A percentile compares a stretch with the other conserved stretches of the same genome.
These are phyloP conservation scores for Syzygium malaccense DNA, from an alignment of 441 rosid genomes.

Conservation along the genomic window DNA sequence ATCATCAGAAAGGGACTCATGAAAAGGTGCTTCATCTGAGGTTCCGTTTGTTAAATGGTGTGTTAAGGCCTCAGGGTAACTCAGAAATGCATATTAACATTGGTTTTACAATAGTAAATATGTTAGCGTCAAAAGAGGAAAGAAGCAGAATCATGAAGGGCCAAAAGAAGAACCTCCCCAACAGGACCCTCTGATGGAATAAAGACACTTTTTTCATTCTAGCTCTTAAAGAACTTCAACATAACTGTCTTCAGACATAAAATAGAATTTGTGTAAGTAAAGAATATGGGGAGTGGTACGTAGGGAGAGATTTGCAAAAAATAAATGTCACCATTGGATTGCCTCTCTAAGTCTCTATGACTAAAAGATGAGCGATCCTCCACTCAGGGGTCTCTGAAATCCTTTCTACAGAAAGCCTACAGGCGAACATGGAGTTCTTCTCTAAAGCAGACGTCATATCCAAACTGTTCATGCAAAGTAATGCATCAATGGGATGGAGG, in stretches of 20 bases:
- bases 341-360: background rate
- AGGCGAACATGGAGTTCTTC: background rate
- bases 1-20: background rate
- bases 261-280: background rate
- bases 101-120: background rate
- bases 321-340: background rate
- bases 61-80: background rate
- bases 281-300: background rate
- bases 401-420: background rate
- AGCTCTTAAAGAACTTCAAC: background rate
- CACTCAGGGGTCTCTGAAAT: background rate
- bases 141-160: background rate
- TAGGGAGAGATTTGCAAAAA: background rate
- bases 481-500: background rate
- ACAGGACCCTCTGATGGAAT: background rate
- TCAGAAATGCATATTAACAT: background rate
- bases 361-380: background rate
- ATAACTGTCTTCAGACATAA: background rate
- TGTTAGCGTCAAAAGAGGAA: background rate
- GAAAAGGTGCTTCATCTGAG: background rate
- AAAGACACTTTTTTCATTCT: background rate
- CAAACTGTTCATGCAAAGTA: background rate
- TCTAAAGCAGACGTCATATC: background rate
- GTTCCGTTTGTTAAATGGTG: background rate
- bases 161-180: background rate